Evolutionary conservation across 108 stramenopile genomes (phyloP).

Genomic region (Skeletonema tropicum): DNA sequence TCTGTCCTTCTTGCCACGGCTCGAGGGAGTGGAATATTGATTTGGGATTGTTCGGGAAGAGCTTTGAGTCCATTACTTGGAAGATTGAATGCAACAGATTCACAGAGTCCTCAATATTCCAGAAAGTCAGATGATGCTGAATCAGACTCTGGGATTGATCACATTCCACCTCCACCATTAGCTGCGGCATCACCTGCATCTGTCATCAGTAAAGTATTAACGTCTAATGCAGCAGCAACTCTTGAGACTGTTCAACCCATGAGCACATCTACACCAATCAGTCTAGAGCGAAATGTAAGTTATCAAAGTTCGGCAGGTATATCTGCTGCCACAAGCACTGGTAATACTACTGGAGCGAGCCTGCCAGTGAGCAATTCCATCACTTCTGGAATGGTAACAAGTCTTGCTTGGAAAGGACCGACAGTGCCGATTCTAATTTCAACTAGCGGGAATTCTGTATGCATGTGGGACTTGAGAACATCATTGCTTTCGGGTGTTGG

Average conservation of each 20-base stretch:
- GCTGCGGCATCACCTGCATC: neutral
- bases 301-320: neutral
- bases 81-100: constrained; percentile 49
- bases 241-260: neutral
- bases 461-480: constrained; percentile 67
- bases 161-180: neutral
- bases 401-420: constrained; percentile 49
- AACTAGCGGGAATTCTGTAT: constrained; percentile 53
- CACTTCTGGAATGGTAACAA: constrained; percentile 27
- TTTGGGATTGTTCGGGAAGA: constrained; percentile 84
- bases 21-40: constrained; percentile 64
- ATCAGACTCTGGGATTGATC: neutral
- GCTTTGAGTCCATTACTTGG: constrained; percentile 71
- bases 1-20: constrained; percentile 67
- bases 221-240: neutral
- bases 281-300: neutral
- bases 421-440: constrained; percentile 42
- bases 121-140: neutral
- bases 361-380: neutral
- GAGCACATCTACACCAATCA: neutral
- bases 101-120: constrained; percentile 1
- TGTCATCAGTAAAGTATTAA: neutral
- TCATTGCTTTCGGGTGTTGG: constrained; percentile 36
- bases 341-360: no score
- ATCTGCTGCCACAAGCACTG: no score